Base-by-base conservation (phyloP, 768 basidiomycete genomes). In the Serpula lacrymans region DNA sequence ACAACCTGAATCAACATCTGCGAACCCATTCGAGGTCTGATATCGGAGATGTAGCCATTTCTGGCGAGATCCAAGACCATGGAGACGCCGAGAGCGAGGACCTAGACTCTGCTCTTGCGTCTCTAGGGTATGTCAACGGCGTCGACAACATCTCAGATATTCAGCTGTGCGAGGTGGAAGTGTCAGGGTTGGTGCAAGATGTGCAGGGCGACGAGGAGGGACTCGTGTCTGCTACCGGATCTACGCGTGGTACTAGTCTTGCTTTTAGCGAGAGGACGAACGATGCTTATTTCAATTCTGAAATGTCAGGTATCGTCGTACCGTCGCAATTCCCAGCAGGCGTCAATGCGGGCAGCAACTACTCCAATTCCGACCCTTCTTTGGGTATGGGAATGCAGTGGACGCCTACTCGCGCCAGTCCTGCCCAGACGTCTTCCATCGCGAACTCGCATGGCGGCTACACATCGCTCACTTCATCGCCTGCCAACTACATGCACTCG, bases 1-100 rank as follows among this genome's bases (percentile, higher is more conserved):
- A 95, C 58, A 94, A 94, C 54, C 74, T 97, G 28, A 79, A 76
- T 16, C 90, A 95, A 61, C 94, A 97, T 58, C 56, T 83, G 43
- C 77, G 88, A 46, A 91, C 89, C 34, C 93, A 95, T 63, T 63
- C 55, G 42, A 57, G 44, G 39, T 53, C 54, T 11, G 63, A 58
- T 28, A 47, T 51, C 37, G 62, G 52, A 21, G 59, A 59, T 46
- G 51, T 54, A 46, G 25, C 54, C 31, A 47, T 47, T 34, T 49
- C 56, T 49, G 58, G 46, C 17, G 66, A 52, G 10, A 47, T 45
- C 41, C 56, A 55, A 14, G 47, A 43, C 23, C 60, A 56, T 37
- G 45, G 49, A 23, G 58, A 60, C 38, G 45, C 49, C 32, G 70
- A 72, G 31, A 58, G 55, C 25, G 63, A 64, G 44, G 61, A 47